These are phyloP conservation scores for Glaciozyma martinii DNA, from an alignment of 768 basidiomycete genomes.

Conservation along the genomic window DNA sequence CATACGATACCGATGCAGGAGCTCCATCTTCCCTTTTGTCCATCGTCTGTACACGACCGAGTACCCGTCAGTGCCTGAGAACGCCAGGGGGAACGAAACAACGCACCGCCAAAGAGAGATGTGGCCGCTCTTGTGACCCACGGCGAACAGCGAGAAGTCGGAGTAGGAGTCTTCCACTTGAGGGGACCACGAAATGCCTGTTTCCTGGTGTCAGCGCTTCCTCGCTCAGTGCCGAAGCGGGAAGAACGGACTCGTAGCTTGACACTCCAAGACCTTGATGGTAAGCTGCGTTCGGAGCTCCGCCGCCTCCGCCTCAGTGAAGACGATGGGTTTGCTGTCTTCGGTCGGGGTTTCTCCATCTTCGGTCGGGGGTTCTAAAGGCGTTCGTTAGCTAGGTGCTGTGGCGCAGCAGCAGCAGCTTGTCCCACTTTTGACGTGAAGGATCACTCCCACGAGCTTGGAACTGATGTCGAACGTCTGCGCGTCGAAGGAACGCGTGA, in stretches of 20 bases:
- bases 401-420: too few species aligned
- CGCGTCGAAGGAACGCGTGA: background rate
- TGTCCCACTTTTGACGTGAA: background rate
- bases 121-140: constrained; percentile 16
- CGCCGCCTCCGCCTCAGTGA: too few species aligned
- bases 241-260: constrained; percentile 2
- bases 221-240: too few species aligned
- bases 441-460: background rate
- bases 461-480: constrained; percentile 22
- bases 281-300: background rate
- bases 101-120: constrained; percentile 17
- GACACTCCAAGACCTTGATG: background rate
- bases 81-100: too few species aligned
- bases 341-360: background rate
- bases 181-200: constrained; percentile 13
- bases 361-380: background rate
- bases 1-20: background rate
- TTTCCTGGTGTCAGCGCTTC: too few species aligned
- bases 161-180: background rate
- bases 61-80: background rate
- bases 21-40: background rate
- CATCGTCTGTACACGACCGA: background rate
- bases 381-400: too few species aligned
- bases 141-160: constrained; percentile 11
- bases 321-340: background rate